phyloP scores from a whole-genome alignment of 2,329 filamentous ascomycete genomes.

The Capronia coronata region DNA sequence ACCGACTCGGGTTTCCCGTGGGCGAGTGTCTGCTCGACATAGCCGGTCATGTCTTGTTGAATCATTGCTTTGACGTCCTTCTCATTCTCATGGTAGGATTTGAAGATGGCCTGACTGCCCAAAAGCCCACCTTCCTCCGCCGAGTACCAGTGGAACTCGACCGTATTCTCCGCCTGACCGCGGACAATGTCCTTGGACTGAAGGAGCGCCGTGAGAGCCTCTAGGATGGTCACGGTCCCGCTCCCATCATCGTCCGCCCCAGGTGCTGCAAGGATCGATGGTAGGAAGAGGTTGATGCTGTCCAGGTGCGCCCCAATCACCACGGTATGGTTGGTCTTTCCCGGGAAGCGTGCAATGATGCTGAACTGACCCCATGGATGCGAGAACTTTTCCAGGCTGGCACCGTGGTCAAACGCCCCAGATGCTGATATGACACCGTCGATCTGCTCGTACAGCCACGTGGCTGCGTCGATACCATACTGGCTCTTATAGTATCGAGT shows the following conservation, averaged over 20 bases:
- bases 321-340: constrained; percentile 73
- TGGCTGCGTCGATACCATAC: constrained; percentile 73
- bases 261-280: constrained; percentile 73
- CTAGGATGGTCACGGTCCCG: constrained; percentile 88
- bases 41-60: constrained; percentile 97
- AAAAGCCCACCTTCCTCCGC: constrained; percentile 83
- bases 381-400: constrained; percentile 64
- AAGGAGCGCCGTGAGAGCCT: constrained; percentile 77
- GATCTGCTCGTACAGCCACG: constrained; percentile 76
- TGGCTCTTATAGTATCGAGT: constrained; percentile 54
- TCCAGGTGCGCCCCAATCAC: constrained; percentile 92
- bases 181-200: constrained; percentile 61
- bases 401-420: constrained; percentile 60
- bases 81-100: constrained; percentile 63
- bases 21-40: constrained; percentile 72
- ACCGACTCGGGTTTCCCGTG: constrained; percentile 77
- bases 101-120: constrained; percentile 85
- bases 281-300: constrained; percentile 87
- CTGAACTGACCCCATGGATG: constrained; percentile 87
- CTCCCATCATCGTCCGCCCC: constrained; percentile 95
- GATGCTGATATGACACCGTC: constrained; percentile 63
- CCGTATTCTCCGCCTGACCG: constrained; percentile 71
- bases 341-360: constrained; percentile 86
- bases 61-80: constrained; percentile 90
- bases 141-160: constrained; percentile 96